Evolutionary conservation across 2,329 filamentous ascomycete species (phyloP), one percentile per base, ranked within the genome.

Genomic region (Xylaria sp.): DNA sequence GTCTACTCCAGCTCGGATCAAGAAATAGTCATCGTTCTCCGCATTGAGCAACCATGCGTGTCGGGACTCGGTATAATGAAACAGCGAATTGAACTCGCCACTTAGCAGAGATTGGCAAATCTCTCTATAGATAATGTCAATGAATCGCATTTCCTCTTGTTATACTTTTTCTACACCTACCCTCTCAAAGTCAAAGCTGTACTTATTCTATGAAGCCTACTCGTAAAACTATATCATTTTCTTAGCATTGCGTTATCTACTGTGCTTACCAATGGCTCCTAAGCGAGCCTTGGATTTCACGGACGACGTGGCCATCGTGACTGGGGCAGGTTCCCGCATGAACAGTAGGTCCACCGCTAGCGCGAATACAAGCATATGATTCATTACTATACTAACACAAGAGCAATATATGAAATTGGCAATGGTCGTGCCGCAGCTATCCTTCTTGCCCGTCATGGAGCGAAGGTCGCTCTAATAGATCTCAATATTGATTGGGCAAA

Each of bases 231-330:
- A 11, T 33, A 11, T 33, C 49, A 53, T 15, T 33, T 4, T 3
- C 31, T 17, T 7, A 51, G 31, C 1, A n/a, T 17, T 4, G n/a
- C 3, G 17, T n/a, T 28, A n/a, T n/a, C 6, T 15, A n/a, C 15
- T 33, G 9, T 0, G 2, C 7, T n/a, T 17, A n/a, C 3, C 26
- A 53, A 74, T 73, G 68, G 36, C 65, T 20, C 66, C 70, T 3
- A 67, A 67, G 4, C 51, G 57, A 66, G 70, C 75, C 3, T 71
- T 79, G 15, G 73, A 78, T 59, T 75, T 79, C 59, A 60, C 67
- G 0, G 74, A 77, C 0, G 75, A 79, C 13, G 77, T 80, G 6
- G 78, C 77, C 36, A 74, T 80, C 28, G 77, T 79, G 3, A 78
- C 77, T 0, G 79, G 79, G 0, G 78, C 77, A 1, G 76, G 77